Base-by-base conservation (phyloP, 768 basidiomycete genomes). In the Lactarius sp. region DNA sequence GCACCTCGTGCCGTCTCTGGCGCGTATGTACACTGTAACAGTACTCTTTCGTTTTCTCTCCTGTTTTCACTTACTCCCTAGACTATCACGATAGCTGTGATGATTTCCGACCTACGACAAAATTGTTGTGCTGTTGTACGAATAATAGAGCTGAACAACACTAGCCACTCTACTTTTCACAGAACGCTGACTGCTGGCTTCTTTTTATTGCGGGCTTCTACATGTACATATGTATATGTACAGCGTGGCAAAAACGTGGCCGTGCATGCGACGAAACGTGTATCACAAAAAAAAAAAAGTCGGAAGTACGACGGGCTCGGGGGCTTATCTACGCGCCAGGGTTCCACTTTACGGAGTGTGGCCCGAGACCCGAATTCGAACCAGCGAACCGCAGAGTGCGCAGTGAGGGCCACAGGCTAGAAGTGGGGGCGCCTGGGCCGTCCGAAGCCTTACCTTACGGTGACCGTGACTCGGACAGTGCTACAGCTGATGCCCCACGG, bases 11-110 rank as follows among this genome's bases (percentile, higher is more conserved):
- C 12, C 42, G 2, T 37, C 37, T 39, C 52, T 6, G 53, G 33
- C 34, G 44, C 56, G 56, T 36, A 34, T 57, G 56, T 47, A 57
- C 44, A 37, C 34, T 57, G 27, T 34, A 36, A 47, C 13, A 41
- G 31, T 54, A 41, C 34, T 56, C 3, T 27, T 41, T 27, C 16
- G 2, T 22, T 36, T n/a, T 52, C 41, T 22, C 12, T 41, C 27
- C n/a, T 39, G 10, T 36, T 52, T 52, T 18, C 36, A 4, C 52
- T 36, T 52, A 53, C 52, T 10, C n/a, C 10, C n/a, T 54, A 54
- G 53, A 54, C 22, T 54, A 54, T 41, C 53, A 54, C 53, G 37
- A 54, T 20, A 2, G 9, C 47, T 20, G 46, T n/a, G n/a, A n/a
- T n/a, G 46, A 47, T 20, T 47, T 47, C 46, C n/a, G 2, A 6